These are phyloP conservation scores for Glaciozyma martinii DNA, from an alignment of 768 basidiomycete genomes.

Conservation along the genomic window DNA sequence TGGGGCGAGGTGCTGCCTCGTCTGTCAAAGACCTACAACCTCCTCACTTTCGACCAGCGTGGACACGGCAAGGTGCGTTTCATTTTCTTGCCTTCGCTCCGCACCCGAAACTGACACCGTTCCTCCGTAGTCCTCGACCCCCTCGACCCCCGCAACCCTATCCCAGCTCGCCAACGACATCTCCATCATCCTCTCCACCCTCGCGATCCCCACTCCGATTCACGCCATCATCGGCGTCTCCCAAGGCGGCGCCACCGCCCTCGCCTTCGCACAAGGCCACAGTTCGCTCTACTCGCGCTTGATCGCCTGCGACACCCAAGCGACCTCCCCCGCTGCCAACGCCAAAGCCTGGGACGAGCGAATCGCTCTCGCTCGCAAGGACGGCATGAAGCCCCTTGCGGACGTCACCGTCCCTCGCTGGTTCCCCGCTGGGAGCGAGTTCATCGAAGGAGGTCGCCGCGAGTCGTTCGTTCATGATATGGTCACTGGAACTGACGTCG, in stretches of 20 bases:
- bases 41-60: conserved; percentile 39
- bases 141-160: conserved; percentile 34
- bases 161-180: conserved; percentile 37
- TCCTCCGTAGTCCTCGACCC: conserved; percentile 32
- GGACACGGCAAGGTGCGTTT: conserved; percentile 37
- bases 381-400: conserved; percentile 36
- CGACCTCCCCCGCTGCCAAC: conserved; percentile 38
- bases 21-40: conserved; percentile 36
- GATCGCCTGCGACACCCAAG: conserved; percentile 39
- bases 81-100: background rate
- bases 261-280: conserved; percentile 37
- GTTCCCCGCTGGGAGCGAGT: conserved; percentile 36
- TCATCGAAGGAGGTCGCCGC: conserved; percentile 27
- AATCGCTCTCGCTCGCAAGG: conserved; percentile 34
- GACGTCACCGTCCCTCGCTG: conserved; percentile 37
- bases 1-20: conserved; percentile 36
- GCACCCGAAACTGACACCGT: background rate
- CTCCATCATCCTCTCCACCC: conserved; percentile 33
- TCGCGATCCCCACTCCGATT: conserved; percentile 33
- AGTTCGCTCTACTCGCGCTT: conserved; percentile 28
- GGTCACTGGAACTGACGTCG: conserved; percentile 33
- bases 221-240: conserved; percentile 40
- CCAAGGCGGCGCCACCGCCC: conserved; percentile 39
- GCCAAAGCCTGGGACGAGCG: conserved; percentile 39
- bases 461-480: conserved; percentile 32